Evolutionary conservation across 2,329 filamentous ascomycete genomes (phyloP).

Genomic region (Cladosporium oxysporum): DNA sequence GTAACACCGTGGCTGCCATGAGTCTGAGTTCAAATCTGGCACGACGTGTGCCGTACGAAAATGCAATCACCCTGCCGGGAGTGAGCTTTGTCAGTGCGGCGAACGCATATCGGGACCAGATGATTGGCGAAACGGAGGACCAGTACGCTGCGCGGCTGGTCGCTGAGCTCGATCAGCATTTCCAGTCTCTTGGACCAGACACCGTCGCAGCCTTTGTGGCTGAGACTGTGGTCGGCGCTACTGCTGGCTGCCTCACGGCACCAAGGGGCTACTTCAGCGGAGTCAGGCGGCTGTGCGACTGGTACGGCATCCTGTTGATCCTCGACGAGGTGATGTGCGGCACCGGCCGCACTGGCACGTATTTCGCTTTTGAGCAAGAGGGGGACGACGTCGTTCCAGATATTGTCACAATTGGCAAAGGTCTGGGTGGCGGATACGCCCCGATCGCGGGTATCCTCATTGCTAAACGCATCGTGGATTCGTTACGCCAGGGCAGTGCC

Average conservation of each 20-base stretch:
- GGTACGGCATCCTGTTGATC: conserved; percentile 58
- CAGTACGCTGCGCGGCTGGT: conserved; percentile 46
- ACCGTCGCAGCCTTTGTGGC: conserved; percentile 54
- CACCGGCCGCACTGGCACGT: conserved; percentile 34
- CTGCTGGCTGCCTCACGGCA: not conserved
- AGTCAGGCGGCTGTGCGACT: conserved; percentile 56
- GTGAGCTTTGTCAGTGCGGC: conserved; percentile 63
- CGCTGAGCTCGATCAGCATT: conserved; percentile 51
- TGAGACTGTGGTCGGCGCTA: conserved; percentile 51
- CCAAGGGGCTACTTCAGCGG: conserved; percentile 57
- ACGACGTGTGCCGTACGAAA: conserved; percentile 61
- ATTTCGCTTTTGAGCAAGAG: conserved; percentile 36
- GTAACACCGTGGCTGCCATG: conserved; percentile 65
- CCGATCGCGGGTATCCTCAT: conserved; percentile 61
- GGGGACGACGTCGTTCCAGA: conserved; percentile 54
- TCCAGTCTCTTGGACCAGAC: conserved; percentile 48
- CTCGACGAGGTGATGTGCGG: conserved; percentile 45
- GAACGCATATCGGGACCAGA: conserved; percentile 34
- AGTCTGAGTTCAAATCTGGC: conserved; percentile 60
- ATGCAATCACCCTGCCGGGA: conserved; percentile 48
- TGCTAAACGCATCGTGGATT: conserved; percentile 49
- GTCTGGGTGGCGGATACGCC: conserved; percentile 62
- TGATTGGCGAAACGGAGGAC: conserved; percentile 40
- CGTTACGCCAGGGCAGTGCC: conserved; percentile 44
- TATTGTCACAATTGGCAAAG: conserved; percentile 65